Evolutionary conservation across 1,284 basidiomycete species (phyloP).

Genomic region (Bjerkandera adusta): DNA sequence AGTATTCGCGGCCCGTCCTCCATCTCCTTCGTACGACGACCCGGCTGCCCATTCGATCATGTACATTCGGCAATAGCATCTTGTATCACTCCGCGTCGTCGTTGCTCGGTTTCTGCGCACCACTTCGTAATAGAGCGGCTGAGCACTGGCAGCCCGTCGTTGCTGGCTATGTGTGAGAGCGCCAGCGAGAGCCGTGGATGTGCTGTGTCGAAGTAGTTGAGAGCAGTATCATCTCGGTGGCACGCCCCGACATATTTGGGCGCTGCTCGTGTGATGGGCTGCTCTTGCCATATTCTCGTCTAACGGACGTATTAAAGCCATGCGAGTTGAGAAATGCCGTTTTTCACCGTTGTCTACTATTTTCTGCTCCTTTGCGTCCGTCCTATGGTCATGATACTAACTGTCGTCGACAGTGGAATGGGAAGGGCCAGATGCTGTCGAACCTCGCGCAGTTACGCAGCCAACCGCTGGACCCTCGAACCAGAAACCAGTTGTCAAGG

Average conservation of each 20-base stretch:
- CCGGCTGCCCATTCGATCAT: slow-evolving; percentile 31
- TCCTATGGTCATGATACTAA: slow-evolving; percentile 2
- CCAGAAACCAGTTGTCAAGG: slow-evolving; percentile 9
- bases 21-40: slow-evolving; percentile 31
- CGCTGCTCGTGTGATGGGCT: background rate
- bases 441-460: slow-evolving; percentile 29
- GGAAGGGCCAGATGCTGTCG: slow-evolving; percentile 60
- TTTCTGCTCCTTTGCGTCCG: background rate
- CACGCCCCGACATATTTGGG: background rate
- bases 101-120: slow-evolving; percentile 5
- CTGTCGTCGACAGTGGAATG: slow-evolving; percentile 55
- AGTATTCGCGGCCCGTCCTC: slow-evolving; percentile 46
- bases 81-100: slow-evolving; percentile 14
- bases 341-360: background rate
- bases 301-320: slow-evolving; percentile 1
- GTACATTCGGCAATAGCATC: slow-evolving; percentile 29
- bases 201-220: too few relatives aligned
- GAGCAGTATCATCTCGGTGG: too few relatives aligned
- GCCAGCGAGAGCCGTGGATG: too few relatives aligned
- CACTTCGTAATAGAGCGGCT: slow-evolving; percentile 13
- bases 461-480: slow-evolving; percentile 22
- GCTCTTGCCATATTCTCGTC: slow-evolving; percentile 2
- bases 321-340: background rate
- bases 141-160: slow-evolving; percentile 2
- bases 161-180: too few relatives aligned